Evolutionary conservation across 2,329 filamentous ascomycete genomes (phyloP).

Genomic region (Pyricularia sp.): DNA sequence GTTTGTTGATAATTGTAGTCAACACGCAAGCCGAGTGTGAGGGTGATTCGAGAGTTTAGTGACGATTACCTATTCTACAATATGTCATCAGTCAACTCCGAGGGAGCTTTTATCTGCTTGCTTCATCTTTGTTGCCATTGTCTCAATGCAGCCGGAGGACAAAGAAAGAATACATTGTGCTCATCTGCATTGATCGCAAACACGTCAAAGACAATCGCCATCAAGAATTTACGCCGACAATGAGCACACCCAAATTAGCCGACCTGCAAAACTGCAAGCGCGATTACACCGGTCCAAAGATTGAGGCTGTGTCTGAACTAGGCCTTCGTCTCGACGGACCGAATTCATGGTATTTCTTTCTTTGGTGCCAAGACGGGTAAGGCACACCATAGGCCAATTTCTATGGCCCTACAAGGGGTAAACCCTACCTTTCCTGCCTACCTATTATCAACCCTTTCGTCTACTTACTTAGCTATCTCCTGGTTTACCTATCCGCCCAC

Average conservation of each 20-base stretch:
- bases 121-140: background rate
- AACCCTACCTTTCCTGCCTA: no score
- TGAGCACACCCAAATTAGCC: background rate
- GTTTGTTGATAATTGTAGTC: background rate
- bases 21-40: background rate
- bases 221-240: background rate
- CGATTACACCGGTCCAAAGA: background rate
- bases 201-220: background rate
- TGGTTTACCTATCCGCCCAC: no score
- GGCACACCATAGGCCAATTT: background rate
- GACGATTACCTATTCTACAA: background rate
- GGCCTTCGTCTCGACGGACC: background rate
- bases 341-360: background rate
- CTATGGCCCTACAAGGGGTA: background rate
- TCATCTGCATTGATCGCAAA: background rate
- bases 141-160: background rate
- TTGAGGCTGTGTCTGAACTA: background rate
- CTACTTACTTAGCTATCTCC: no score
- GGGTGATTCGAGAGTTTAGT: background rate
- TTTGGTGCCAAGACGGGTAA: background rate
- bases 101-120: background rate
- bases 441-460: no score
- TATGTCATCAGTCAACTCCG: background rate
- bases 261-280: no score
- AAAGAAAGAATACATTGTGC: background rate